Percentiles rank a stretch among this genome's conserved stretches.
These are phyloP conservation scores for Elaeagnus macrophylla DNA, from an alignment of 306 rosid genomes.

Conservation along the genomic window DNA sequence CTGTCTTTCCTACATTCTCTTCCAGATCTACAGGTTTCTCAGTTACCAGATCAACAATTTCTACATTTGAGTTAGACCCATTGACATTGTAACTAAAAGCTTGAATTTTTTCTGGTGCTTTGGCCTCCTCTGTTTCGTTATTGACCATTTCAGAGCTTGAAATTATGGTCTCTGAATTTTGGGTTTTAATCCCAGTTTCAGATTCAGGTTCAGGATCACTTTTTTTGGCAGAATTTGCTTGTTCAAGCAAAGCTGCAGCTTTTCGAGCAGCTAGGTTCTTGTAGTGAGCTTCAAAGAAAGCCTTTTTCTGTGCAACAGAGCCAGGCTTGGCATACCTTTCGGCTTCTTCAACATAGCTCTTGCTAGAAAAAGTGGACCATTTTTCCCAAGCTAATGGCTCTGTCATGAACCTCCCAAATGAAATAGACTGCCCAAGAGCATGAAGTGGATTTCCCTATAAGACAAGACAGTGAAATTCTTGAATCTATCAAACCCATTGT, in stretches of 20 bases:
- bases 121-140: conserved; percentile 25
- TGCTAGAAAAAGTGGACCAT: conserved; percentile 77
- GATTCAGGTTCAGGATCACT: conserved; percentile 18
- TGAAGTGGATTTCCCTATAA: conserved; percentile 59
- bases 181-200: neutral
- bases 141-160: conserved; percentile 20
- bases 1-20: conserved; percentile 29
- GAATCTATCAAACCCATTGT: neutral
- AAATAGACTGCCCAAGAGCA: conserved; percentile 74
- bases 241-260: conserved; percentile 72
- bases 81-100: neutral
- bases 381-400: conserved; percentile 86
- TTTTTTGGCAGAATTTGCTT: conserved; percentile 35
- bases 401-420: conserved; percentile 80
- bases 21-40: conserved; percentile 17
- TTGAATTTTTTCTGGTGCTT: conserved; percentile 10
- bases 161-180: conserved; percentile 9
- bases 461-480: neutral
- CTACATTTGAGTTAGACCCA: conserved; percentile 15
- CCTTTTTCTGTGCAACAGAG: conserved; percentile 94
- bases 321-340: conserved; percentile 76
- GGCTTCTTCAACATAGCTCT: conserved; percentile 93
- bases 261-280: conserved; percentile 83
- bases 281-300: conserved; percentile 98
- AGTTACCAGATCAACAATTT: conserved; percentile 16